Conservation (phyloP, 164 flowering plant species). For the Aristolochia contorta region DNA sequence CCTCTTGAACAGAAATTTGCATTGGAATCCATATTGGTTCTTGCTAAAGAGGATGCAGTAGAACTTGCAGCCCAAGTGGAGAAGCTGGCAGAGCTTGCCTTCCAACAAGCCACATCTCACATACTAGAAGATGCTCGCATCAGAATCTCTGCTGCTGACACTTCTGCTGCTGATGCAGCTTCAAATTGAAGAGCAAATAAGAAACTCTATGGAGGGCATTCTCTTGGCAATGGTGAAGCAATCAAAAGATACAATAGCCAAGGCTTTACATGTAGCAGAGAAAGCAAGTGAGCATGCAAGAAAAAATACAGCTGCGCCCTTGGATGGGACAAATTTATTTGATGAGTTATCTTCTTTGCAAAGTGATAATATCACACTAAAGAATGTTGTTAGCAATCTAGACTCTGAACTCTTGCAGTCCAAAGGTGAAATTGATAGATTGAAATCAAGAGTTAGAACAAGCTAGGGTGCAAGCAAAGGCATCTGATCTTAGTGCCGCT, state of each 20-base stretch:
- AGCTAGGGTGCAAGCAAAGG: slow-evolving; percentile 22
- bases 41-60: slow-evolving; percentile 47
- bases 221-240: slow-evolving; percentile 39
- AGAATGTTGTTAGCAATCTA: slow-evolving; percentile 24
- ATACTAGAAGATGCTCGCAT: slow-evolving; percentile 40
- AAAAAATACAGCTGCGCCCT: slow-evolving; percentile 21
- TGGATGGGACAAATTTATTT: slow-evolving; percentile 22
- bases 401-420: slow-evolving; percentile 29
- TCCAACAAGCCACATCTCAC: slow-evolving; percentile 52
- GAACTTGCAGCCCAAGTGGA: slow-evolving; percentile 62
- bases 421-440: slow-evolving; percentile 28
- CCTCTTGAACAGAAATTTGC: slow-evolving; percentile 40
- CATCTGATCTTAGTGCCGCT: slow-evolving; percentile 29
- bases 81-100: slow-evolving; percentile 42
- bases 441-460: slow-evolving; percentile 37
- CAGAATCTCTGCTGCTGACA: slow-evolving; percentile 48
- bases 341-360: slow-evolving; percentile 33
- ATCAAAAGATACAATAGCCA: slow-evolving; percentile 41
- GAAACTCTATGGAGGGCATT: slow-evolving; percentile 35
- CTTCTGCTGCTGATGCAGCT: slow-evolving; percentile 49
- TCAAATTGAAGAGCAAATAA: slow-evolving; percentile 43
- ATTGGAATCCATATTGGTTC: slow-evolving; percentile 42
- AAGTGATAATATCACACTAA: slow-evolving; percentile 31
- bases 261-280: slow-evolving; percentile 39
- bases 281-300: slow-evolving; percentile 29